Percentiles rank a stretch among this genome's conserved stretches.
phyloP scores from a whole-genome alignment of 768 basidiomycete genomes.

The Gloeopeniophorella convolvens region DNA sequence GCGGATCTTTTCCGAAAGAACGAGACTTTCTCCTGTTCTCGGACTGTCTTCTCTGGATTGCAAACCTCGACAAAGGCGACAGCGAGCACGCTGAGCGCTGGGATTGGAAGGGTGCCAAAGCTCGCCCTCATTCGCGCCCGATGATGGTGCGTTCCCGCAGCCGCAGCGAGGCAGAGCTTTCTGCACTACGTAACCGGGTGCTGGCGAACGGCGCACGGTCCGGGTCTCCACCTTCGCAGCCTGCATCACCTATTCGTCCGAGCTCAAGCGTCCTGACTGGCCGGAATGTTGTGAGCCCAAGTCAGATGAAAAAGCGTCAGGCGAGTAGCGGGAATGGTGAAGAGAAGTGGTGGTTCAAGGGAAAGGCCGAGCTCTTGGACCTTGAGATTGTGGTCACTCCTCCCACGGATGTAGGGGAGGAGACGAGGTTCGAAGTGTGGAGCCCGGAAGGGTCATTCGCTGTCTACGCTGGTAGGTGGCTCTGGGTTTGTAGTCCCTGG shows the following conservation, averaged over 20 bases:
- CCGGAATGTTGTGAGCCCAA: slow-evolving; percentile 23
- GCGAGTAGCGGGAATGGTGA: slow-evolving; percentile 36
- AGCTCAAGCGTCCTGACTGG: slow-evolving; percentile 12
- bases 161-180: slow-evolving; percentile 56
- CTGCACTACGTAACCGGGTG: slow-evolving; percentile 21
- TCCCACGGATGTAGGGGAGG: slow-evolving; percentile 43
- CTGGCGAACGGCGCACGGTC: slow-evolving; percentile 1
- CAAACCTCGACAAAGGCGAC: slow-evolving; percentile 34
- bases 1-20: slow-evolving; percentile 42
- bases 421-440: slow-evolving; percentile 60
- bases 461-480: slow-evolving; percentile 53
- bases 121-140: slow-evolving; percentile 22
- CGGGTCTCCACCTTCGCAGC: not conserved
- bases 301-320: slow-evolving; percentile 26
- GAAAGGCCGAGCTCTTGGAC: slow-evolving; percentile 63
- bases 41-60: slow-evolving; percentile 76
- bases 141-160: slow-evolving; percentile 42
- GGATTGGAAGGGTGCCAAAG: slow-evolving; percentile 21
- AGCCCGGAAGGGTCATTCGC: slow-evolving; percentile 76
- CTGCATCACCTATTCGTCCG: slow-evolving; percentile 1
- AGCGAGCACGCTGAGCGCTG: slow-evolving; percentile 19
- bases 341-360: slow-evolving; percentile 70
- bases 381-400: slow-evolving; percentile 59
- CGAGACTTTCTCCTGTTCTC: slow-evolving; percentile 78
- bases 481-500: not conserved